A percentile compares a stretch with the other conserved stretches of the same genome.
phyloP scores from a whole-genome alignment of 176 grass and related monocot species.

The Triticum urartu region DNA sequence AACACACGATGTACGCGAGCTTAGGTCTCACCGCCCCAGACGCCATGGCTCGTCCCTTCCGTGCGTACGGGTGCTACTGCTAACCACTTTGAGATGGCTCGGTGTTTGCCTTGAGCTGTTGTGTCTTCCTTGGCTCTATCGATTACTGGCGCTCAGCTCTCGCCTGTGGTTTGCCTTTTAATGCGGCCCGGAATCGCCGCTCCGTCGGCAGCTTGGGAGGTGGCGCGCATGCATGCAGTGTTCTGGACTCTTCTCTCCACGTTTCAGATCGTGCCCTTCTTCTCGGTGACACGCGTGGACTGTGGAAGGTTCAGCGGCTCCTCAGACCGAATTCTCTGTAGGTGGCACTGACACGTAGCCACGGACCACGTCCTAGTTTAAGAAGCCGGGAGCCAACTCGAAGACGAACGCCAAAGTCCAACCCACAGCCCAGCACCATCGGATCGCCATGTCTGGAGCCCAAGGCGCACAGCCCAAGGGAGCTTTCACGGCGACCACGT shows the following conservation, averaged over 20 bases:
- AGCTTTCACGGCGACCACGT: conserved; percentile 63
- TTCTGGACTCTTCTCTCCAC: conserved; percentile 6
- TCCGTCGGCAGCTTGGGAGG: not conserved
- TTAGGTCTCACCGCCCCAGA: conserved; percentile 28
- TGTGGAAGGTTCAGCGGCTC: not conserved
- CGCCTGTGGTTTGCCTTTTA: not conserved
- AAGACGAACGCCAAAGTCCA: not conserved
- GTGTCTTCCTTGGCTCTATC: not conserved
- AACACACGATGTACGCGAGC: conserved; percentile 59
- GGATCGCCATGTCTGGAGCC: conserved; percentile 57
- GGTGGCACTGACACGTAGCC: not conserved
- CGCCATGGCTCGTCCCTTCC: conserved; percentile 30
- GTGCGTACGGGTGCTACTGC: no score
- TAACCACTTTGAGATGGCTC: not conserved
- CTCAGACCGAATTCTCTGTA: not conserved
- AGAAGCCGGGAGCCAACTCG: no score
- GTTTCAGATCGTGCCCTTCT: not conserved
- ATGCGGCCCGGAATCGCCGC: not conserved
- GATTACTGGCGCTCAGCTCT: not conserved
- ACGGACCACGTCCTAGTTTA: not conserved
- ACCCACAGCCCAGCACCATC: not conserved
- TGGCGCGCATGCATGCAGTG: conserved; percentile 52
- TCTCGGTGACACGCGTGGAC: not conserved
- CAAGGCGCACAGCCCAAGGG: conserved; percentile 78
- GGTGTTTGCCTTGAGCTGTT: not conserved